Evolutionary conservation across 805 yeast species (phyloP).

Genomic region (Zygoascus tannicola): DNA sequence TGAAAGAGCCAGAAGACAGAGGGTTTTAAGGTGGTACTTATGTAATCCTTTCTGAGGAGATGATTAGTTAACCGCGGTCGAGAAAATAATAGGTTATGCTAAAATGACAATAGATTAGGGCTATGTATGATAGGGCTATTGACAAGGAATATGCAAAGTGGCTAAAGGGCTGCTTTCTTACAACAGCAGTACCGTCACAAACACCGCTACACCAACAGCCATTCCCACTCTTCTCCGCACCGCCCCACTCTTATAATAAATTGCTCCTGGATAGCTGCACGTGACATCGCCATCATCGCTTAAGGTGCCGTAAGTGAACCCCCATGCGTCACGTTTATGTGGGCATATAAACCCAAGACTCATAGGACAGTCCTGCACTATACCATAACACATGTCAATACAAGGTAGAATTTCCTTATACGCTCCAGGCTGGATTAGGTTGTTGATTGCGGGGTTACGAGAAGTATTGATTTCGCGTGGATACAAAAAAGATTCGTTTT

Average conservation of each 20-base stretch:
- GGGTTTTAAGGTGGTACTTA: too few species aligned
- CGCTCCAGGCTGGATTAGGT: conserved; percentile 42
- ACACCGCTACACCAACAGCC: too few species aligned
- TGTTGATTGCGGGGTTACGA: conserved; percentile 52
- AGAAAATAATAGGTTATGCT: too few species aligned
- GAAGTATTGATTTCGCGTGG: conserved; percentile 43
- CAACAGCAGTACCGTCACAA: too few species aligned
- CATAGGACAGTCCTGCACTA: conserved; percentile 79
- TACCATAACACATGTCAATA: conserved; percentile 63
- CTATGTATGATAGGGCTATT: too few species aligned
- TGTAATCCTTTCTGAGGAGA: too few species aligned
- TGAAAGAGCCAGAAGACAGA: too few species aligned
- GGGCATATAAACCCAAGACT: conserved; percentile 75
- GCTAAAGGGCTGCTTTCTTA: too few species aligned
- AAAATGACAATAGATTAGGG: too few species aligned
- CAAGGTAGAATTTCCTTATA: conserved; percentile 87
- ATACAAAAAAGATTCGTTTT: conserved; percentile 27
- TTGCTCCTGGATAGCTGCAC: conserved; percentile 32
- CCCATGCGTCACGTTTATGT: conserved; percentile 9
- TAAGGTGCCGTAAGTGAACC: conserved; percentile 22
- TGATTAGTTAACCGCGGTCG: too few species aligned
- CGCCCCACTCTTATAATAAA: conserved; percentile 17
- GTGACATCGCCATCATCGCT: conserved; percentile 26
- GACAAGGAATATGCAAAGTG: too few species aligned
- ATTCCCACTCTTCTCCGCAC: neutral